These are phyloP conservation scores for Globisporangium heterothallicum DNA, from an alignment of 352 stramenopile genomes.

Conservation along the genomic window DNA sequence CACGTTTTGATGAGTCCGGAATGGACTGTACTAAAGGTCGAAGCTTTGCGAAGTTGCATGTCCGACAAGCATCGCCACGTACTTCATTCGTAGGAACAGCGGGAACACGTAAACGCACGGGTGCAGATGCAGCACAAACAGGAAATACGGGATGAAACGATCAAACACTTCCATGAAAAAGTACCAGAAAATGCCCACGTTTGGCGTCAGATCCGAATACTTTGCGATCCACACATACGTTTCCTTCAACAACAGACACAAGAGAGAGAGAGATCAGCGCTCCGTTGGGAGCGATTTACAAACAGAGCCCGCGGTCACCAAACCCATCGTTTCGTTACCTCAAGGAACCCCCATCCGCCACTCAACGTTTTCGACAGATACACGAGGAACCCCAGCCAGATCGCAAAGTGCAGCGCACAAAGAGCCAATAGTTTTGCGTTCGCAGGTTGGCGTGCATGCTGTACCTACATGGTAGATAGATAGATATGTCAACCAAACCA, in stretches of 20 bases:
- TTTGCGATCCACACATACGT: conserved; percentile 77
- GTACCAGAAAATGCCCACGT: conserved; percentile 86
- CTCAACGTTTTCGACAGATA: conserved; percentile 53
- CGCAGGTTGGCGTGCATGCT: background rate
- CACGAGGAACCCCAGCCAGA: conserved; percentile 33
- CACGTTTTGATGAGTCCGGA: too few species aligned
- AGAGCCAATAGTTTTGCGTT: conserved; percentile 4
- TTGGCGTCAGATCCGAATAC: conserved; percentile 80
- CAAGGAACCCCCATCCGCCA: conserved; percentile 52
- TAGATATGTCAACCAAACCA: background rate
- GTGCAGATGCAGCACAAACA: conserved; percentile 76
- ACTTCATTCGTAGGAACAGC: conserved; percentile 75
- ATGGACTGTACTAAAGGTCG: too few species aligned
- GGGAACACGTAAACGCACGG: conserved; percentile 77
- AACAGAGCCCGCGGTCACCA: background rate
- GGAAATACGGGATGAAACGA: conserved; percentile 81
- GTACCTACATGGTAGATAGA: conserved; percentile 5
- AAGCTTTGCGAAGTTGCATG: too few species aligned
- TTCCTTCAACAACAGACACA: conserved; percentile 27
- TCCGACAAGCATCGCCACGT: too few species aligned
- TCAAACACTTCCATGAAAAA: conserved; percentile 89
- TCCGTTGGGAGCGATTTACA: background rate
- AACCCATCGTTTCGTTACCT: conserved; percentile 24
- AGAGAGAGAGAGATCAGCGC: background rate
- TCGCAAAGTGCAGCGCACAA: conserved; percentile 12